Conservation (phyloP, 345 rosid genomes). For the Dipteronia sinensis region DNA sequence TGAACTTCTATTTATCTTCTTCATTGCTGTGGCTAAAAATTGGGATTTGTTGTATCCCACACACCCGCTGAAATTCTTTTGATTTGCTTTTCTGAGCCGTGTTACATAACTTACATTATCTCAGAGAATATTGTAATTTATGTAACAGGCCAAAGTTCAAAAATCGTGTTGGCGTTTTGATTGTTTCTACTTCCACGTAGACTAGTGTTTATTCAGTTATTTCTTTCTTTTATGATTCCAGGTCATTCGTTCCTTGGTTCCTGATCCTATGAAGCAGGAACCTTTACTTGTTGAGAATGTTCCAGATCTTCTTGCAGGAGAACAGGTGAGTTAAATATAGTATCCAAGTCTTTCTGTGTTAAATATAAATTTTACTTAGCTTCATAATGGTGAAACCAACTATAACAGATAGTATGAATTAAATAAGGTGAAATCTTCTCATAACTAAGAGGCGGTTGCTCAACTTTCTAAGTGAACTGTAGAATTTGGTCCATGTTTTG, state of each 20-base stretch:
- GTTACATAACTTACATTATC: not conserved
- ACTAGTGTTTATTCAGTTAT: not conserved
- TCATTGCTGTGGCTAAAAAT: not conserved
- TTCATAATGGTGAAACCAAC: not conserved
- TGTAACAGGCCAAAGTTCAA: not conserved
- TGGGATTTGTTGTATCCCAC: not conserved
- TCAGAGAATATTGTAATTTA: not conserved
- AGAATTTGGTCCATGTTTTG: not conserved
- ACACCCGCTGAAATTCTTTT: not conserved
- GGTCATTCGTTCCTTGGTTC: slow-evolving; percentile 60
- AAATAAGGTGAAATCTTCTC: not conserved
- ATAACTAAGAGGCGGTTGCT: not conserved
- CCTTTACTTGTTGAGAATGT: slow-evolving; percentile 73
- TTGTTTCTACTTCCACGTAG: not conserved
- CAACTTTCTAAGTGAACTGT: not conserved
- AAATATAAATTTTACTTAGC: not conserved
- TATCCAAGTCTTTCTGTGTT: slow-evolving; percentile 1
- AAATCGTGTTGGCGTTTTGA: not conserved
- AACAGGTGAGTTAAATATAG: slow-evolving; percentile 58
- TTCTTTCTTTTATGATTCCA: slow-evolving; percentile 28
- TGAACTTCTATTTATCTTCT: not conserved
- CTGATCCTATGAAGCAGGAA: slow-evolving; percentile 72
- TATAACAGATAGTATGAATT: not conserved
- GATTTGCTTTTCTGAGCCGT: not conserved
- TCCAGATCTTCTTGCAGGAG: slow-evolving; percentile 91